Percentiles rank a stretch among this genome's conserved stretches.
Conservation (phyloP, 208 protist species). For the Crithidia acanthocephali region DNA sequence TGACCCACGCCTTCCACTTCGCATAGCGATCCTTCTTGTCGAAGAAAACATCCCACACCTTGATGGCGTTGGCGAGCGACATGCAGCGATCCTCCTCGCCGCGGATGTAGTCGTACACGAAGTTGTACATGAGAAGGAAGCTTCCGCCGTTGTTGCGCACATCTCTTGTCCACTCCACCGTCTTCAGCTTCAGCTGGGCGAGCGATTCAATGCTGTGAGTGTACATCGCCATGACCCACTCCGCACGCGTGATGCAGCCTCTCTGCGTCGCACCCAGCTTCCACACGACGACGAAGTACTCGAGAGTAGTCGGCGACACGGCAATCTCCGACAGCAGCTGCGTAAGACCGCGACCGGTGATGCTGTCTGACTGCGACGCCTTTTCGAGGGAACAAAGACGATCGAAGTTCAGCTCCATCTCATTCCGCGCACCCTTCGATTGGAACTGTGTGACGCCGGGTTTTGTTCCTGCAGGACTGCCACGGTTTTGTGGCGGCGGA, state of each 20-base stretch:
- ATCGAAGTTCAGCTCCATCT: slow-evolving; percentile 76
- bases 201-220: slow-evolving; percentile 52
- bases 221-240: slow-evolving; percentile 81
- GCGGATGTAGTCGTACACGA: slow-evolving; percentile 87
- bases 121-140: slow-evolving; percentile 83
- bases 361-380: slow-evolving; percentile 43
- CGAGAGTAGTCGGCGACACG: slow-evolving; percentile 48
- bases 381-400: slow-evolving; percentile 45
- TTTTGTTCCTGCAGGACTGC: not conserved
- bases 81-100: slow-evolving; percentile 78
- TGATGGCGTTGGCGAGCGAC: slow-evolving; percentile 44
- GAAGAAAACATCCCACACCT: slow-evolving; percentile 77
- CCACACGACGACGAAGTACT: slow-evolving; percentile 81
- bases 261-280: slow-evolving; percentile 61
- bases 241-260: slow-evolving; percentile 52
- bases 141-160: slow-evolving; percentile 31
- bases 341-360: slow-evolving; percentile 60
- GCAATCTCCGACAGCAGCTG: slow-evolving; percentile 60
- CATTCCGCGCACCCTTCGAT: slow-evolving; percentile 36
- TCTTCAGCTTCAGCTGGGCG: slow-evolving; percentile 44
- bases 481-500: not conserved
- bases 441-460: slow-evolving; percentile 14
- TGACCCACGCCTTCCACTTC: slow-evolving; percentile 64
- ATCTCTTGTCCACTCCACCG: slow-evolving; percentile 63
- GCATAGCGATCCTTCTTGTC: slow-evolving; percentile 25